Evolutionary conservation across 495 filamentous ascomycete genomes (phyloP), one percentile per base, ranked within the genome.

Genomic region (Sphaerosporella brunnea): DNA sequence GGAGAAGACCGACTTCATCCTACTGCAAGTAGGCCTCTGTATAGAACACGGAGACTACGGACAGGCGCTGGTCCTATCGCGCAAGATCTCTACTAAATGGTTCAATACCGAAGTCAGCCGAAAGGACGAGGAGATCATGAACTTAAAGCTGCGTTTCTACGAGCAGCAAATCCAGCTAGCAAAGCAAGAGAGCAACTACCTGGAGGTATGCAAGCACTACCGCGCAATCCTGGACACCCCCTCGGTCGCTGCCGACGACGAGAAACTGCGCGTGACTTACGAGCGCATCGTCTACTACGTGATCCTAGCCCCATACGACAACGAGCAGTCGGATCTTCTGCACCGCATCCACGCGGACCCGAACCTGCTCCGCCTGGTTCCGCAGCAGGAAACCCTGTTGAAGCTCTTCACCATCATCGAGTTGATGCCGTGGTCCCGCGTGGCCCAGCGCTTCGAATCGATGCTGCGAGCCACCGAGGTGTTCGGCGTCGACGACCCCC

Each of bases 1-100:
- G 51, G 90, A 97, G 63, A 97, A 97, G 79, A 88, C 83, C 10
- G 90, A 95, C 56, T 96, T 97, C 62, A 96, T 97, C 54, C 71
- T 97, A 40, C 84, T 88, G 59, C 90, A 97, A 65, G 88, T 97
- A 40, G 74, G 78, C 10, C 69, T 96, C 42, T 95, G 90, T 69
- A 95, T 97, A 60, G 83, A 96, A 67, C 86, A 78, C 49, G 82
- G 78, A 26, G 90, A 97, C 64, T 97, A 84, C 82, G 90, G 80
- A 47, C 90, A 96, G 65, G 92, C 92, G 19, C 78, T 78, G 45
- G 93, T 97, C 58, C 72, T 97, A 23, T 84, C 80, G 63, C 79
- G 90, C 58, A 97, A 97, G 73, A 94, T 97, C 68, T 87, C 84
- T 73, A 93, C 84, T 50, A 71, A 75, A 51, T 97, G 92, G 62